Conservation (phyloP, 2,329 filamentous ascomycete species). For the Penicillium palitans region DNA sequence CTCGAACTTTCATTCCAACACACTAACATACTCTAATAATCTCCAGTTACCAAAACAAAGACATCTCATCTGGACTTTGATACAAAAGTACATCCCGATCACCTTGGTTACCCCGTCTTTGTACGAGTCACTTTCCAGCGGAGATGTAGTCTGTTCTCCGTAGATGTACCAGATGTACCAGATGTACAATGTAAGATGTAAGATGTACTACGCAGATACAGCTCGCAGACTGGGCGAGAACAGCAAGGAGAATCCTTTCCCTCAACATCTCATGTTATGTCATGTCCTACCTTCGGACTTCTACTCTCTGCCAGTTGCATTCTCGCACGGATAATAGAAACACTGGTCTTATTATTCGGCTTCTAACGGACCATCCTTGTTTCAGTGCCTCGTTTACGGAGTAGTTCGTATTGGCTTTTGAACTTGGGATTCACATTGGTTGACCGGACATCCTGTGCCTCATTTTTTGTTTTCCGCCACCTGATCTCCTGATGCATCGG, state of each 20-base stretch:
- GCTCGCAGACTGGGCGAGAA: constrained; percentile 8
- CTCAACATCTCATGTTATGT: constrained; percentile 18
- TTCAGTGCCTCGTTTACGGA: constrained; percentile 9
- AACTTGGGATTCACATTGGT: constrained; percentile 12
- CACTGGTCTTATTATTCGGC: background rate
- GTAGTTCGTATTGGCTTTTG: constrained; percentile 1
- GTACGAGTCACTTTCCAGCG: constrained; percentile 11
- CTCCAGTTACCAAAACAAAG: background rate
- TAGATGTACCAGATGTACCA: constrained; percentile 11
- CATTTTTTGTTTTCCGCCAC: constrained; percentile 13
- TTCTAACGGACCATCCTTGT: constrained; percentile 9
- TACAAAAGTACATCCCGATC: background rate
- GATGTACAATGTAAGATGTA: constrained; percentile 7
- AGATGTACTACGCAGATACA: constrained; percentile 4
- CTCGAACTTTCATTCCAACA: background rate
- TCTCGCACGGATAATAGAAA: constrained; percentile 6
- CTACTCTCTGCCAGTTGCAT: background rate
- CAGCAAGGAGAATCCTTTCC: constrained; percentile 24
- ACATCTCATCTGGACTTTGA: background rate
- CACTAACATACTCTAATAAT: background rate
- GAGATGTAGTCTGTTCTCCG: background rate
- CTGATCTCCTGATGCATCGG: constrained; percentile 20
- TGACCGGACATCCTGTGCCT: constrained; percentile 20
- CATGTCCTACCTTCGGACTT: constrained; percentile 25
- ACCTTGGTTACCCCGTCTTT: background rate